Conservation (phyloP, 108 stramenopile genomes). For the Schizochytrium sp. region DNA sequence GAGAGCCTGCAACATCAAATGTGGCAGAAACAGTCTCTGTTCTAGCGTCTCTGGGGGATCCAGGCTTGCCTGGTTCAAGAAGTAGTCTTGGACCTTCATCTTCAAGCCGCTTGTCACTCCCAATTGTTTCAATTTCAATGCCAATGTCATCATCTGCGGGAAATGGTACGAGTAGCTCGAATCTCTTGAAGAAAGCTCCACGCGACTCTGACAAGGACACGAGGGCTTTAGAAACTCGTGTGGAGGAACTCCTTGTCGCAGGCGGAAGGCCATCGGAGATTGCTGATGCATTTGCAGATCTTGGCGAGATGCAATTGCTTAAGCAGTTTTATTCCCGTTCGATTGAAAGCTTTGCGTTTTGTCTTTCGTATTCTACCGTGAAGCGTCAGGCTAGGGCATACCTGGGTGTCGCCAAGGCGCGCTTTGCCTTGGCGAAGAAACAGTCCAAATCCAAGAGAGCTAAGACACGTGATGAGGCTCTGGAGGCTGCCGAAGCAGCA, state of each 20-base stretch:
- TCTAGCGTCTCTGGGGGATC: not conserved
- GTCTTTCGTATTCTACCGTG: slow-evolving; percentile 10
- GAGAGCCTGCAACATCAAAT: not conserved
- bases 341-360: slow-evolving; percentile 43
- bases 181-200: not conserved
- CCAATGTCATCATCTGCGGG: not conserved
- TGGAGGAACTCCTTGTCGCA: not conserved
- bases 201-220: not conserved
- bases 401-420: not conserved
- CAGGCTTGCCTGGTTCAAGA: slow-evolving; percentile 13
- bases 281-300: slow-evolving; percentile 26
- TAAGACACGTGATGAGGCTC: slow-evolving; percentile 52
- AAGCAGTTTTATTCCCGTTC: not conserved
- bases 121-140: not conserved
- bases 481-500: not conserved
- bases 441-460: not conserved
- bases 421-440: slow-evolving; percentile 12
- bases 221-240: not conserved
- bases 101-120: not conserved
- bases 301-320: not conserved
- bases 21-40: not conserved
- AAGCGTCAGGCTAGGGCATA: not conserved
- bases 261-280: slow-evolving; percentile 12
- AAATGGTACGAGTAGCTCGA: not conserved
- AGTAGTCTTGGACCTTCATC: not conserved